Base-by-base conservation (phyloP, 139 green algal species). In the Pleodorina starrii region DNA sequence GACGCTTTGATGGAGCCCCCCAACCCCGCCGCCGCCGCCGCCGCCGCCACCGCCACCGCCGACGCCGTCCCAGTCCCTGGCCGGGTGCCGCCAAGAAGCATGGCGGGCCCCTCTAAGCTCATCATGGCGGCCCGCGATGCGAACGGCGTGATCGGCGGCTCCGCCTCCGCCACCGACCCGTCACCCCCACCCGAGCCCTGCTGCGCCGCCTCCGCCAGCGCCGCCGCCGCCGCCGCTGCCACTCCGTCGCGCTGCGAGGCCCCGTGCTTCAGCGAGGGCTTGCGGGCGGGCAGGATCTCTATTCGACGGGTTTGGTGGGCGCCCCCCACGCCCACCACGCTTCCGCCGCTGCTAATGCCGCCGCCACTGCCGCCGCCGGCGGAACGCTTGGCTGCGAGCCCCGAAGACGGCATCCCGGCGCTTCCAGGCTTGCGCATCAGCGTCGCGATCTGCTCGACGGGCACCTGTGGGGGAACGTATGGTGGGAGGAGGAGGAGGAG, bases 341-440 rank as follows among this genome's bases (percentile, higher is more conserved):
- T 9, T 6, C 57, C 57, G 29, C 57, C 59, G 36, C 32, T 35
- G 35, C 77, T 54, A 27, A 29, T 27, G 32, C 48, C 14, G 50
- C 50, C 48, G 6, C 48, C 76, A 32, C 32, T 25, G 76, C 16
- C 48, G 17, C 76, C 21, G 38, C 51, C 44, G 32, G 1, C 74
- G 43, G 21, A 36, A 5, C 44, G 43, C 74, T 76, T 76, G 17
- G 35, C 36, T 10, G 57, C 7, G 57, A 5, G n/a, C n/a, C 32
- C 19, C 32, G 68, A 2, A 23, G 36, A 25, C 68, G 68, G 57
- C 57, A n/a, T 73, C 68, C 35, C 35, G 63, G 14, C 29, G 63
- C 35, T 23, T 36, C 27, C 63, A 38, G 63, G 42, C 74, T 82
- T 82, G 17, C 51, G 5, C 36, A 89, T n/a, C 17, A 88, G 83